Evolutionary conservation across 2,329 filamentous ascomycete genomes (phyloP).

Genomic region (Neopestalotiopsis sp.): DNA sequence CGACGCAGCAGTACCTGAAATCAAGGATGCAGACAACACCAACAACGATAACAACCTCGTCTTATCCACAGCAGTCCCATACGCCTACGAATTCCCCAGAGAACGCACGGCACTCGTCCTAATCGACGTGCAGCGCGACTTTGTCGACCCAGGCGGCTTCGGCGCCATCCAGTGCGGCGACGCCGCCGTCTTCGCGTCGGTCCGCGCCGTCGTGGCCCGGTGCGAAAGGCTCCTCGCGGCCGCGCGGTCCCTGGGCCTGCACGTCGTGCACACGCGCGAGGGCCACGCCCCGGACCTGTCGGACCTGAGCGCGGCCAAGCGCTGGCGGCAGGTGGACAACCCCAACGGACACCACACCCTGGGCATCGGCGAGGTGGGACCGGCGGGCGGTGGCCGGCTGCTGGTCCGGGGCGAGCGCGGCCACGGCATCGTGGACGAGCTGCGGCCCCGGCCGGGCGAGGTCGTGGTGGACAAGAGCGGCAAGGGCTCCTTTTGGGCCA

Average conservation of each 20-base stretch:
- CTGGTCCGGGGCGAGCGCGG: conserved; percentile 49
- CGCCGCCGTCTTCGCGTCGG: conserved; percentile 36
- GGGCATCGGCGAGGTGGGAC: conserved; percentile 56
- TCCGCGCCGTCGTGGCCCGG: conserved; percentile 48
- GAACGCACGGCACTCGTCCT: conserved; percentile 54
- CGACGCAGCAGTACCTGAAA: not conserved
- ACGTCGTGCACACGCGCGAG: conserved; percentile 56
- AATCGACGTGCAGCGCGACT: conserved; percentile 62
- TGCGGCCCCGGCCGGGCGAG: conserved; percentile 55
- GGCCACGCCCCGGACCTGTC: conserved; percentile 57
- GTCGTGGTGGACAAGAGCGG: conserved; percentile 62
- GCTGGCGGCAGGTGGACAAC: conserved; percentile 50
- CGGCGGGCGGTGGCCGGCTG: conserved; percentile 50
- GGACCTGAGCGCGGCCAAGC: conserved; percentile 56
- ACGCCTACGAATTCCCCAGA: conserved; percentile 40
- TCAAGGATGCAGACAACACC: not conserved
- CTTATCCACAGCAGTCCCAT: not conserved
- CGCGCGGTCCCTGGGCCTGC: conserved; percentile 44
- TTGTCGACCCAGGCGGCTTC: conserved; percentile 51
- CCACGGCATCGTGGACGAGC: conserved; percentile 47
- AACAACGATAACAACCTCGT: not conserved
- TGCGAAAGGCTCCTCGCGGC: conserved; percentile 43
- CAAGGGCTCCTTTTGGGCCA: conserved; percentile 65
- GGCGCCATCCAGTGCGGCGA: conserved; percentile 52
- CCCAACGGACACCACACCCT: conserved; percentile 43